Evolutionary conservation across 2,329 filamentous ascomycete species (phyloP).

Genomic region (Colletotrichum acutatum): DNA sequence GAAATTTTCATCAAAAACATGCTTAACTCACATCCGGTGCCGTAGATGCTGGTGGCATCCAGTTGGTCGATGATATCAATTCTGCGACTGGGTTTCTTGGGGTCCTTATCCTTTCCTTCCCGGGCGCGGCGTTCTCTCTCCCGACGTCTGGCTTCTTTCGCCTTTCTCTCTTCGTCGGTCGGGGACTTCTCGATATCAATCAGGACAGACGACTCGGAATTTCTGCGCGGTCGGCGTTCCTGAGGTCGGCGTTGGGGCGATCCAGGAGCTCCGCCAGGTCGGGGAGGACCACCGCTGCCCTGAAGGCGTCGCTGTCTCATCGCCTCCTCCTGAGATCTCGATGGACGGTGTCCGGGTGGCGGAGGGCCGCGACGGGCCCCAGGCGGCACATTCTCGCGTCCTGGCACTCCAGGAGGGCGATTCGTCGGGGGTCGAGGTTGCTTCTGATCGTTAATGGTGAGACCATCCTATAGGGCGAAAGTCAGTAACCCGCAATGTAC

Average conservation of each 20-base stretch:
- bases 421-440: slow-evolving; percentile 47
- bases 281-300: slow-evolving; percentile 46
- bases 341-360: slow-evolving; percentile 66
- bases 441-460: slow-evolving; percentile 72
- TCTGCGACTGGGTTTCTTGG: slow-evolving; percentile 59
- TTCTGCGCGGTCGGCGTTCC: slow-evolving; percentile 71
- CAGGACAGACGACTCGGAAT: slow-evolving; percentile 82
- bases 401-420: slow-evolving; percentile 52
- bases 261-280: slow-evolving; percentile 44
- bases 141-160: slow-evolving; percentile 59
- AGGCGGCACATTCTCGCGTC: slow-evolving; percentile 58
- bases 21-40: slow-evolving; percentile 79
- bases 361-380: slow-evolving; percentile 54
- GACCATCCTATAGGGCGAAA: slow-evolving; percentile 65
- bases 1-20: slow-evolving; percentile 8
- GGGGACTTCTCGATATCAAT: slow-evolving; percentile 66
- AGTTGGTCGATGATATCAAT: slow-evolving; percentile 96
- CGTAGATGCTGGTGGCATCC: slow-evolving; percentile 96
- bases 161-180: slow-evolving; percentile 68
- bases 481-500: slow-evolving; percentile 4
- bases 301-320: slow-evolving; percentile 59
- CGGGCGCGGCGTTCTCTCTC: slow-evolving; percentile 63
- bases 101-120: slow-evolving; percentile 59
- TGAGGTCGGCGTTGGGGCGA: slow-evolving; percentile 52
- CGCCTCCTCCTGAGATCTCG: slow-evolving; percentile 75